A percentile compares a stretch with the other conserved stretches of the same genome.
These are phyloP conservation scores for Gracilaria caudata DNA, from an alignment of 23 red algal species.

Conservation along the genomic window DNA sequence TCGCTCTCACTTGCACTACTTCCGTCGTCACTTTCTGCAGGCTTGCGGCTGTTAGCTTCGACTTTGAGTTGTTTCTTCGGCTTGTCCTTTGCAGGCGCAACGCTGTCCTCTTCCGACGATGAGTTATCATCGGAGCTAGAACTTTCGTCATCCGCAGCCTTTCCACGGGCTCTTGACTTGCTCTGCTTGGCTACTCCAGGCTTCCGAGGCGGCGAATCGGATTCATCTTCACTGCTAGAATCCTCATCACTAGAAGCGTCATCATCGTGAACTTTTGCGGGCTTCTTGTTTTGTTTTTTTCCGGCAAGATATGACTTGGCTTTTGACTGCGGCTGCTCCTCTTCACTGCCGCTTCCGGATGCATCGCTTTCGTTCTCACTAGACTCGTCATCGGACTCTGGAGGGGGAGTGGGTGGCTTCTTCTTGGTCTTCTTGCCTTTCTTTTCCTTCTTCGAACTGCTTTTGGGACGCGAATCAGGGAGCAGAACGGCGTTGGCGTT, in stretches of 20 bases:
- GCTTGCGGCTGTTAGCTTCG: neutral
- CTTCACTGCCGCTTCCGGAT: neutral
- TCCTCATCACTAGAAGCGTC: constrained; percentile 10
- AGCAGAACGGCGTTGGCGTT: constrained; percentile 13
- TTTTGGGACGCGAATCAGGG: neutral
- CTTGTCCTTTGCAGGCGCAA: neutral
- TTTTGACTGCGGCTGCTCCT: neutral
- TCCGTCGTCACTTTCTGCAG: constrained; percentile 12
- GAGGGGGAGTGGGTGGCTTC: constrained; percentile 21
- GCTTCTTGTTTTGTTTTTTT: neutral
- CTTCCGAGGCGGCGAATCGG: neutral
- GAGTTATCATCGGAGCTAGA: neutral
- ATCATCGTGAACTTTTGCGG: neutral
- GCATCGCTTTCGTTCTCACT: constrained; percentile 7
- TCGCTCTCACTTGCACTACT: constrained; percentile 19
- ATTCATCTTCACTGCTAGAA: constrained; percentile 10
- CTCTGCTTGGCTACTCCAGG: neutral
- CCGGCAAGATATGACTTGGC: neutral
- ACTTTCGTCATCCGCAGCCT: neutral
- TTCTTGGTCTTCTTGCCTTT: constrained; percentile 33
- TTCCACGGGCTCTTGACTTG: neutral
- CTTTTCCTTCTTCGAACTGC: constrained; percentile 12
- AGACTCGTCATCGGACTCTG: constrained; percentile 27
- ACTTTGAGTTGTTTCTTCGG: neutral
- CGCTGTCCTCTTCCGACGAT: neutral